phyloP scores from a whole-genome alignment of 2,329 filamentous ascomycete species.

The Sporothrix euskadiensis region DNA sequence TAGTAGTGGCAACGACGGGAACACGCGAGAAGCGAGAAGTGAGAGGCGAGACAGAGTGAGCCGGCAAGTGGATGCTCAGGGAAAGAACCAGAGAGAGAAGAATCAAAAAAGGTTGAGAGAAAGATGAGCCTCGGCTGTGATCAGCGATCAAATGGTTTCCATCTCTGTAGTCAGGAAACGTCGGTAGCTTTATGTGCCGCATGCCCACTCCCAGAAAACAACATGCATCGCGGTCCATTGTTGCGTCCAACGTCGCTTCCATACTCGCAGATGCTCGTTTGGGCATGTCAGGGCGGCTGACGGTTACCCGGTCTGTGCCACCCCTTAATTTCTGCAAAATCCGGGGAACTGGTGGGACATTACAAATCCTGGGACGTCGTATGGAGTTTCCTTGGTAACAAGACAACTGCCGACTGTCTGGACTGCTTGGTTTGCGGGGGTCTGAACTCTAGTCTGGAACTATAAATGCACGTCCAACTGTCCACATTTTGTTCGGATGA shows the following conservation, averaged over 20 bases:
- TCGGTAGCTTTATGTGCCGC: slow-evolving; percentile 7
- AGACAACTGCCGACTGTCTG: slow-evolving; percentile 2
- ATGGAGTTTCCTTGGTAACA: background rate
- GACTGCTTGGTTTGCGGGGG: background rate
- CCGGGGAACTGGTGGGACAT: background rate
- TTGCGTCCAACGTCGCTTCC: background rate
- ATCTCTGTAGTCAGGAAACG: background rate
- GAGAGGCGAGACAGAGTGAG: no score
- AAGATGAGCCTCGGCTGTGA: background rate
- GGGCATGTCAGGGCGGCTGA: background rate
- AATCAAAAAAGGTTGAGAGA: background rate
- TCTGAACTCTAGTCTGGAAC: background rate
- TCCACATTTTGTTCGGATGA: background rate
- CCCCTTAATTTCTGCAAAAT: background rate
- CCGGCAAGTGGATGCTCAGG: background rate
- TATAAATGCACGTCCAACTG: background rate
- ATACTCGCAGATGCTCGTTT: background rate
- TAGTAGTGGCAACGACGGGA: background rate
- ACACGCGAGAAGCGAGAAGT: background rate
- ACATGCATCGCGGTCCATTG: background rate
- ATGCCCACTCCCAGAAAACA: background rate
- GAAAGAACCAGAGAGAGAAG: background rate
- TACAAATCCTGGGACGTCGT: background rate
- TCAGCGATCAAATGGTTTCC: background rate
- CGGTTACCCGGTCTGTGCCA: background rate